A percentile compares a stretch with the other conserved stretches of the same genome.
Evolutionary conservation across 805 yeast species (phyloP).

Genomic region (Metschnikowia cubensis): DNA sequence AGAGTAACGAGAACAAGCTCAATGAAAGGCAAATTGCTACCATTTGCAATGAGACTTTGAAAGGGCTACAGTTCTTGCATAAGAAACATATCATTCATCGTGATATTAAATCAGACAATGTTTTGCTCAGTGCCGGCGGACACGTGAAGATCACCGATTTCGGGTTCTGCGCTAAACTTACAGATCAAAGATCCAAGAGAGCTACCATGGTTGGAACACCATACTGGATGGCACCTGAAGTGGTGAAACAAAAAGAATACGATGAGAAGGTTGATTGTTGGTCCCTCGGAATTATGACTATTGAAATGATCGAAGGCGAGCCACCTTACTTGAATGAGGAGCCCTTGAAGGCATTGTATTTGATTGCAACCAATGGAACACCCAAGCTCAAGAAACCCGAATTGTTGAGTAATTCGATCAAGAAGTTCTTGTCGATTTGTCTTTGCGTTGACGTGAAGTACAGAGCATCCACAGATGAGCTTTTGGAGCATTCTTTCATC

Average conservation of each 20-base stretch:
- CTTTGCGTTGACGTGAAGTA: conserved; percentile 90
- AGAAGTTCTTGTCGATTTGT: conserved; percentile 84
- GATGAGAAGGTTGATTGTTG: conserved; percentile 81
- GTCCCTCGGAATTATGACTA: conserved; percentile 83
- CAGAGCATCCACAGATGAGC: conserved; percentile 87
- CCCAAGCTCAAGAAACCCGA: conserved; percentile 72
- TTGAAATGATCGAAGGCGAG: conserved; percentile 83
- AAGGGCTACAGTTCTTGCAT: conserved; percentile 89
- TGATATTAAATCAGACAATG: conserved; percentile 45
- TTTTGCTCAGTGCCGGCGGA: conserved; percentile 40
- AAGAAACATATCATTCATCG: conserved; percentile 85
- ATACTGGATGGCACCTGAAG: conserved; percentile 91
- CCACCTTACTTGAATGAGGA: conserved; percentile 81
- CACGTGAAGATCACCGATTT: conserved; percentile 45
- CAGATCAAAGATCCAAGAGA: conserved; percentile 66
- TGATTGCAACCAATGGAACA: conserved; percentile 78
- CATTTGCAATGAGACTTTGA: conserved; percentile 83
- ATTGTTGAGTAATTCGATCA: conserved; percentile 65
- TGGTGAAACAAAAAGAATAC: conserved; percentile 72
- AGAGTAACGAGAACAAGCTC: conserved; percentile 67
- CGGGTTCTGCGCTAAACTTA: conserved; percentile 61
- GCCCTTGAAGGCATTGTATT: conserved; percentile 69
- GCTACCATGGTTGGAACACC: conserved; percentile 89
- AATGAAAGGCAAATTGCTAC: conserved; percentile 88
- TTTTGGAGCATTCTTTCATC: conserved; percentile 72